phyloP scores from a whole-genome alignment of 495 filamentous ascomycete genomes.

The Amphirosellinia nigrospora region DNA sequence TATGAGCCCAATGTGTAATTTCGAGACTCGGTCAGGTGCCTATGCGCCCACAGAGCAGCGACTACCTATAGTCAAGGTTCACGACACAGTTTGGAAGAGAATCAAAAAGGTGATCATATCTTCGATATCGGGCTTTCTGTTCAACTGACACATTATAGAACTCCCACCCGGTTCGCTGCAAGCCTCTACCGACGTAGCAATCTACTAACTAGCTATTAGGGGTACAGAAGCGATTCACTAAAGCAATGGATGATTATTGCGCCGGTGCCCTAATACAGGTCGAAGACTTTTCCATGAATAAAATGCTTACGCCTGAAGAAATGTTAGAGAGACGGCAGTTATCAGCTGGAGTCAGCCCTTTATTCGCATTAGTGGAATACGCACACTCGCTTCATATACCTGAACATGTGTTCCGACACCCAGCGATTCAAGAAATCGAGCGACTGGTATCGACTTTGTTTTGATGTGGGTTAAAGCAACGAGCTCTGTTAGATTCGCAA shows the following conservation, averaged over 20 bases:
- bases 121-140: background rate
- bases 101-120: background rate
- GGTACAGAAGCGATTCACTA: constrained; percentile 34
- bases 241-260: constrained; percentile 39
- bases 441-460: constrained; percentile 41
- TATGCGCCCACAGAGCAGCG: background rate
- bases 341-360: constrained; percentile 40
- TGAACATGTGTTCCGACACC: constrained; percentile 39
- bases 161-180: background rate
- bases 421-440: constrained; percentile 40
- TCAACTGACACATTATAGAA: background rate
- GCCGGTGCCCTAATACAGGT: constrained; percentile 38
- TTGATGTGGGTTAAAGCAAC: constrained; percentile 27
- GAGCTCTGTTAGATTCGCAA: background rate
- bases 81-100: constrained; percentile 15
- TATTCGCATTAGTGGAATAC: constrained; percentile 46
- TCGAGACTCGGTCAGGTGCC: background rate
- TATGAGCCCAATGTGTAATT: constrained; percentile 30
- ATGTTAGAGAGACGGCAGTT: constrained; percentile 34
- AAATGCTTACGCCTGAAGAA: constrained; percentile 32
- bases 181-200: background rate
- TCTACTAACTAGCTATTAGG: constrained; percentile 26
- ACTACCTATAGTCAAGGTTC: constrained; percentile 4
- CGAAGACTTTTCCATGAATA: constrained; percentile 24
- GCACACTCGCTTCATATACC: constrained; percentile 39